Percentiles rank a stretch among this genome's conserved stretches.
Evolutionary conservation across 352 stramenopile species (phyloP).

Genomic region (Pythium oligandrum): DNA sequence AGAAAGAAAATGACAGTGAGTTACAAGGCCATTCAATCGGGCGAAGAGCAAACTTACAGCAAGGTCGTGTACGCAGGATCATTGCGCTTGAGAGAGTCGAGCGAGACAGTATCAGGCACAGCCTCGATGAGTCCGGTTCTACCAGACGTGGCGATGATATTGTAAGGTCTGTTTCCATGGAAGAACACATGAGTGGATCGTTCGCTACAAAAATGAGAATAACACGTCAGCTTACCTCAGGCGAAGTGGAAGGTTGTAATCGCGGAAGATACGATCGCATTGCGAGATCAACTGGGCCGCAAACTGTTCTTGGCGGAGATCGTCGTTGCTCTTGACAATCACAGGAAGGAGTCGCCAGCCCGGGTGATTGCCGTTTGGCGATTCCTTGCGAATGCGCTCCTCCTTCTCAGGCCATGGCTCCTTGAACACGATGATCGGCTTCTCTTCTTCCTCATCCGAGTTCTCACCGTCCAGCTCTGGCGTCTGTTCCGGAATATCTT

Average conservation of each 20-base stretch:
- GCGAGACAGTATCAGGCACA: conserved; percentile 94
- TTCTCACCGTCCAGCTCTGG: conserved; percentile 13
- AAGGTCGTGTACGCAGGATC: conserved; percentile 82
- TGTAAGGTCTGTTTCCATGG: conserved; percentile 78
- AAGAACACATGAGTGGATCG: neutral
- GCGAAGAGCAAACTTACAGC: conserved; percentile 59
- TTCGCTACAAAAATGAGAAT: too few relatives aligned
- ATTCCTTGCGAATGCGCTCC: conserved; percentile 54
- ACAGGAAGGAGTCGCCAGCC: conserved; percentile 80
- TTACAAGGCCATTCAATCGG: conserved; percentile 50
- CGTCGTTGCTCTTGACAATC: conserved; percentile 98
- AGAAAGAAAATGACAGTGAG: conserved; percentile 41
- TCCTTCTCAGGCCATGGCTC: conserved; percentile 79
- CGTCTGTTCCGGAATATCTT: conserved; percentile 11
- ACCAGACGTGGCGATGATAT: conserved; percentile 93
- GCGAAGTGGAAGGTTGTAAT: conserved; percentile 90
- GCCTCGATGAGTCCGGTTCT: conserved; percentile 95
- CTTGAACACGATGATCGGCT: conserved; percentile 77
- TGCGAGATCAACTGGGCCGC: conserved; percentile 96
- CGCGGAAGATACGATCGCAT: conserved; percentile 94
- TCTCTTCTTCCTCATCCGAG: conserved; percentile 38
- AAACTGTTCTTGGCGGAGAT: conserved; percentile 97
- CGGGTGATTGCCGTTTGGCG: conserved; percentile 41
- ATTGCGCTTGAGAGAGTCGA: conserved; percentile 96
- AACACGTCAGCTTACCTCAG: conserved; percentile 44